These are phyloP conservation scores for Teunomyces stri DNA, from an alignment of 805 yeast genomes.

Conservation along the genomic window DNA sequence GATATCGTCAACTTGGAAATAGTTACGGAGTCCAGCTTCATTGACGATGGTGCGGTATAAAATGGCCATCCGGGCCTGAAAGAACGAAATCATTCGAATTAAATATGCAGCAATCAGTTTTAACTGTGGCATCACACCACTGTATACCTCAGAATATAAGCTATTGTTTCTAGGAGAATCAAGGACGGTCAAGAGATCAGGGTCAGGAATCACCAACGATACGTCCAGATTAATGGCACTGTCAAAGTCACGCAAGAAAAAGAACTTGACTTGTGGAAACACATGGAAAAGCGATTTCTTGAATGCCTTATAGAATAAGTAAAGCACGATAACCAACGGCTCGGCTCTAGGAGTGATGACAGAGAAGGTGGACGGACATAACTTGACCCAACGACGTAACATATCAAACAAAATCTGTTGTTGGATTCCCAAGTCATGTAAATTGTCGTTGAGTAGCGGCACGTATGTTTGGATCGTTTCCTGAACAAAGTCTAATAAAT, in stretches of 20 bases:
- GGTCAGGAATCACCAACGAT: constrained; percentile 21
- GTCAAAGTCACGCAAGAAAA: constrained; percentile 40
- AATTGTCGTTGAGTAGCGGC: constrained; percentile 23
- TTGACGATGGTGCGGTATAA: constrained; percentile 30
- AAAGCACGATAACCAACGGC: constrained; percentile 32
- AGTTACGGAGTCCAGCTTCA: constrained; percentile 13
- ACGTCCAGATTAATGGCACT: constrained; percentile 40
- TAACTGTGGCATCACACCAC: constrained; percentile 13
- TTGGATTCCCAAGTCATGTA: constrained; percentile 27
- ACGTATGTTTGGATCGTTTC: constrained; percentile 24
- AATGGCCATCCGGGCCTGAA: constrained; percentile 24
- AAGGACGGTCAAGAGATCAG: constrained; percentile 8
- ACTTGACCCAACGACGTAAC: constrained; percentile 34
- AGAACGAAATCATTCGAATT: constrained; percentile 29
- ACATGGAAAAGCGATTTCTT: constrained; percentile 34
- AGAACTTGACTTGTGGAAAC: constrained; percentile 40
- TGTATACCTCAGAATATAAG: constrained; percentile 15
- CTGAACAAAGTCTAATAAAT: constrained; percentile 22
- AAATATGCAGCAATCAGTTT: constrained; percentile 26
- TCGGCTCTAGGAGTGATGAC: constrained; percentile 20
- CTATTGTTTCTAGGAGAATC: not conserved
- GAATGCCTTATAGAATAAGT: constrained; percentile 30
- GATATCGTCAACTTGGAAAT: constrained; percentile 17
- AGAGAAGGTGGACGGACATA: constrained; percentile 30
- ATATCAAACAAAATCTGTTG: constrained; percentile 33